phyloP scores from a whole-genome alignment of 2,329 filamentous ascomycete genomes.

The Pseudopyricularia cyperi region DNA sequence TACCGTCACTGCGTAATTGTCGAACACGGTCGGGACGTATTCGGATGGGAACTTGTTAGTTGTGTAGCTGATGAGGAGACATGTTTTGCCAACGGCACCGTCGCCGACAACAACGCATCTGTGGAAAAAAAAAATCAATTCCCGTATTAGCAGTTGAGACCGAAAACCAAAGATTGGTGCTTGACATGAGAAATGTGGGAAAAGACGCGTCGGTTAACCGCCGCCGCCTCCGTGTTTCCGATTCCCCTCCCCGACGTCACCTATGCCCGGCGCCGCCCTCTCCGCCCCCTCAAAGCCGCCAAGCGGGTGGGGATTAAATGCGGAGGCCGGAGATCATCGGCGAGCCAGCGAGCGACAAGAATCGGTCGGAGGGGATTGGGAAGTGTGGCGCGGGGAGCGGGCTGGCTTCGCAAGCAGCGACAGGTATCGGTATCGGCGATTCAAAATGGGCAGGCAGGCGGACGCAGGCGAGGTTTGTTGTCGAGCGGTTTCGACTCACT shows the following conservation, averaged over 20 bases:
- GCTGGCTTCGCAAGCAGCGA: not conserved
- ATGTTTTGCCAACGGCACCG: conserved; percentile 98
- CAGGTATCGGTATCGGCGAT: not conserved
- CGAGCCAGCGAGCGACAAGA: not conserved
- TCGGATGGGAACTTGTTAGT: conserved; percentile 99
- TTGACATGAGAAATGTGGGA: conserved; percentile 1
- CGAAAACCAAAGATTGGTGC: too few relatives aligned
- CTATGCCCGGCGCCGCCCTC: not conserved
- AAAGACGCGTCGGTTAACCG: not conserved
- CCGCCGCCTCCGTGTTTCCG: not conserved
- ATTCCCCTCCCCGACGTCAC: not conserved
- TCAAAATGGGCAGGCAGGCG: not conserved
- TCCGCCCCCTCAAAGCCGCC: not conserved
- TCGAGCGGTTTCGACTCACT: conserved; percentile 29
- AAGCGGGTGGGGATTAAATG: not conserved
- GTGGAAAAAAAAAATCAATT: conserved; percentile 2
- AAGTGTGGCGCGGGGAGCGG: not conserved
- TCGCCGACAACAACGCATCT: conserved; percentile 99
- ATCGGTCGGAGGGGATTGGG: not conserved
- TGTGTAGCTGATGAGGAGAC: conserved; percentile 96
- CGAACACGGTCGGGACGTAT: conserved; percentile 98
- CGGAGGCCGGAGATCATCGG: not conserved
- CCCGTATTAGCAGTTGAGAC: too few relatives aligned
- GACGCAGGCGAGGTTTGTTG: not conserved
- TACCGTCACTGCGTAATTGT: conserved; percentile 99